Conservation (phyloP, 495 filamentous ascomycete genomes). For the Lepidopterella palustris region DNA sequence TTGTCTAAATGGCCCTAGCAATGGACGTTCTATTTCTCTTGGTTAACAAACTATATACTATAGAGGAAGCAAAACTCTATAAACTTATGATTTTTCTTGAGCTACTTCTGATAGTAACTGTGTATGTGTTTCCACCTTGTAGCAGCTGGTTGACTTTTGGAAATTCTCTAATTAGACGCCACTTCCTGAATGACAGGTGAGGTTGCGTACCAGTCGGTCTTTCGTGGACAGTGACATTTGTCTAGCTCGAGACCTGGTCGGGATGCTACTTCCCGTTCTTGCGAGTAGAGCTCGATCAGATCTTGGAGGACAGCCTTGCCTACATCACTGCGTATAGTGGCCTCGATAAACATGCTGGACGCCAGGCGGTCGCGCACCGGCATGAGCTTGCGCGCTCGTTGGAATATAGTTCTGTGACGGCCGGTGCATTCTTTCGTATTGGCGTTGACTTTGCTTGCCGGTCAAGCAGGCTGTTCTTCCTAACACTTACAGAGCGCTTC, state of each 20-base stretch:
- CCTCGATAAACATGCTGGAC: slow-evolving; percentile 25
- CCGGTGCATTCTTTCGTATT: slow-evolving; percentile 19
- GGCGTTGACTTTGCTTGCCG: slow-evolving; percentile 7
- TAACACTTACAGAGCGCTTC: slow-evolving; percentile 21
- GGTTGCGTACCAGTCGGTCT: neutral
- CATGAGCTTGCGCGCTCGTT: slow-evolving; percentile 17
- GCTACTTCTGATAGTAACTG: slow-evolving; percentile 3
- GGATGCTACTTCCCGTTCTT: slow-evolving; percentile 4
- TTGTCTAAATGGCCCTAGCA: slow-evolving; percentile 7
- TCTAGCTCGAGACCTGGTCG: slow-evolving; percentile 1
- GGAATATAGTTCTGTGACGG: slow-evolving; percentile 17
- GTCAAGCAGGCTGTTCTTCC: slow-evolving; percentile 15
- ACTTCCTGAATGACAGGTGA: too few relatives aligned
- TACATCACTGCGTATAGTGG: slow-evolving; percentile 11
- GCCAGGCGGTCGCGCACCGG: slow-evolving; percentile 23
- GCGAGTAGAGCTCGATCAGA: slow-evolving; percentile 10
- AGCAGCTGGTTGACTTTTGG: neutral
- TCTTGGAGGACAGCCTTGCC: slow-evolving; percentile 11
- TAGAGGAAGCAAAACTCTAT: slow-evolving; percentile 5
- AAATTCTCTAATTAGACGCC: neutral
- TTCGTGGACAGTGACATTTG: neutral
- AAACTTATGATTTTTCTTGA: slow-evolving; percentile 1
- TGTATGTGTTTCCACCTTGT: slow-evolving; percentile 1
- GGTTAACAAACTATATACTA: neutral
- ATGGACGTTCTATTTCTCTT: slow-evolving; percentile 6